A percentile compares a stretch with the other conserved stretches of the same genome.
Evolutionary conservation across 169 alveolate species (phyloP).

Genomic region (Toxoplasma gondii): DNA sequence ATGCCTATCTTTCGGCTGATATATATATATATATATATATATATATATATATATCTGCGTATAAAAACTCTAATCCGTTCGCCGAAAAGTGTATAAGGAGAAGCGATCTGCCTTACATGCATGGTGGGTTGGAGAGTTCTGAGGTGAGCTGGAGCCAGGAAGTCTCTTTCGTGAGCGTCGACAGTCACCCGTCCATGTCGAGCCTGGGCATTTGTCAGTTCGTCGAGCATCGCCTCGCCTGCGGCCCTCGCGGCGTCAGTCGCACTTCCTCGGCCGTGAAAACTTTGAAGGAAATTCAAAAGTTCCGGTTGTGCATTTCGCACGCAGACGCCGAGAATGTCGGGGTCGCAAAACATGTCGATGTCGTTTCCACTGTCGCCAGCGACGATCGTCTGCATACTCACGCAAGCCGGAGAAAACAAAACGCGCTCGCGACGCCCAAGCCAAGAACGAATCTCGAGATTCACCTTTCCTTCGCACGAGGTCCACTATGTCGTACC

Average conservation of each 20-base stretch:
- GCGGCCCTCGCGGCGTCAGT: neutral
- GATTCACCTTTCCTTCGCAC: too few relatives aligned
- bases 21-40: too few relatives aligned
- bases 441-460: neutral
- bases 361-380: slow-evolving; percentile 77
- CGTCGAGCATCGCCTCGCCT: neutral
- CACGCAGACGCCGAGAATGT: slow-evolving; percentile 68
- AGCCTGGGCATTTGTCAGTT: neutral
- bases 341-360: slow-evolving; percentile 67
- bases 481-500: neutral
- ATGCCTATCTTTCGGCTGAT: neutral
- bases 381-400: slow-evolving; percentile 62
- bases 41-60: neutral
- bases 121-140: neutral
- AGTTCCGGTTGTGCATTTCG: slow-evolving; percentile 72
- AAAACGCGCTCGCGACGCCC: neutral
- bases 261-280: neutral
- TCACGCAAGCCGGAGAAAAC: neutral
- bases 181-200: slow-evolving; percentile 1
- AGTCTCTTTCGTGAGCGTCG: neutral
- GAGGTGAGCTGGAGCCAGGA: neutral
- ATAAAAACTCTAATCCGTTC: neutral
- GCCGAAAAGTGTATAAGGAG: too few relatives aligned
- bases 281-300: slow-evolving; percentile 29
- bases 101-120: neutral